phyloP scores from a whole-genome alignment of 2,329 filamentous ascomycete species.

The Tolypocladium paradoxum region DNA sequence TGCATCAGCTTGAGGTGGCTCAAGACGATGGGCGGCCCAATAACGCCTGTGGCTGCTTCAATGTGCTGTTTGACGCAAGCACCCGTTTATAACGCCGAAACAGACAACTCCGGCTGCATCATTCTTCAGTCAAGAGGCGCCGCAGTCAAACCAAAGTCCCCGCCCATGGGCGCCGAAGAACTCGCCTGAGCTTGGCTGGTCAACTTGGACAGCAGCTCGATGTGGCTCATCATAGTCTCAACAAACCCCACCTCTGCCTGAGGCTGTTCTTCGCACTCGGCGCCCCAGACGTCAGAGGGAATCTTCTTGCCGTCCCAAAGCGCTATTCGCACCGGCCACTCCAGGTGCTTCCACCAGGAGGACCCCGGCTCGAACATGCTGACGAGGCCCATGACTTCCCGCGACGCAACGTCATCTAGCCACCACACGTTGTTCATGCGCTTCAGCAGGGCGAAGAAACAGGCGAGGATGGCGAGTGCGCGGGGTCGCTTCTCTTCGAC shows the following conservation, averaged over 20 bases:
- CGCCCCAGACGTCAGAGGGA: conserved; percentile 46
- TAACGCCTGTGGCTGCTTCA: background rate
- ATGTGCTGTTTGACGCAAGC: background rate
- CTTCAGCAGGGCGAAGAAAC: conserved; percentile 56
- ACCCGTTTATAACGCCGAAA: background rate
- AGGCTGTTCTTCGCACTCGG: conserved; percentile 34
- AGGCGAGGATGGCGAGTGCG: conserved; percentile 52
- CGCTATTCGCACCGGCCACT: conserved; percentile 50
- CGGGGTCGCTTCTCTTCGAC: conserved; percentile 49
- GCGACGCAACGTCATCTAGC: conserved; percentile 55
- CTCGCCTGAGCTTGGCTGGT: conserved; percentile 18
- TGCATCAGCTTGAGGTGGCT: background rate
- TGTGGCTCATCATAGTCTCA: conserved; percentile 27
- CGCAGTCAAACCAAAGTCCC: conserved; percentile 19
- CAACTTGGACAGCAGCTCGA: conserved; percentile 28
- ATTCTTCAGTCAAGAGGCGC: conserved; percentile 21
- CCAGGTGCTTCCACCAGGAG: conserved; percentile 49
- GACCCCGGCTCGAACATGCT: conserved; percentile 47
- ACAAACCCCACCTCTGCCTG: conserved; percentile 22
- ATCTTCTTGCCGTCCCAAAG: conserved; percentile 44
- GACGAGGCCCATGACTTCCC: conserved; percentile 54
- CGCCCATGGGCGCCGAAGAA: conserved; percentile 17
- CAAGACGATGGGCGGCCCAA: background rate
- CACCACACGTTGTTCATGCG: conserved; percentile 56
- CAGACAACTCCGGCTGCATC: background rate